Conservation (phyloP, 176 grass and related monocot species). For the Carex littledalei region DNA sequence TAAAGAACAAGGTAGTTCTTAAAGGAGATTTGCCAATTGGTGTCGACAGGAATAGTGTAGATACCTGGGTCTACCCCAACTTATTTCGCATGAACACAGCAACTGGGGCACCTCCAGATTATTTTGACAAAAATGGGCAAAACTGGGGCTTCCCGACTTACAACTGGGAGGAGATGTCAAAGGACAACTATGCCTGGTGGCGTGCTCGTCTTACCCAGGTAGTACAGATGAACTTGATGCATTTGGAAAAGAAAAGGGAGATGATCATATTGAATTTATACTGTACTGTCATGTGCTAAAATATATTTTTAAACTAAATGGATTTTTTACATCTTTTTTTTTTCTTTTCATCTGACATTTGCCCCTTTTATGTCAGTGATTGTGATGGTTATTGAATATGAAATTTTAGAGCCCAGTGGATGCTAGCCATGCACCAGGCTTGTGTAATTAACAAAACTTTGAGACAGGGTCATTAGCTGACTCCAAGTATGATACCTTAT, state of each 20-base stretch:
- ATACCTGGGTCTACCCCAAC: slow-evolving; percentile 96
- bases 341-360: not conserved
- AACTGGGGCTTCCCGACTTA: slow-evolving; percentile 99
- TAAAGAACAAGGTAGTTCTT: slow-evolving; percentile 84
- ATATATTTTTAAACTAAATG: not conserved
- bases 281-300: not conserved
- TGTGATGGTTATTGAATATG: not conserved
- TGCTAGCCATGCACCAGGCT: not conserved
- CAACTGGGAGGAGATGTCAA: slow-evolving; percentile 99
- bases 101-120: slow-evolving; percentile 95
- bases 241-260: not conserved
- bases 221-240: not conserved
- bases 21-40: slow-evolving; percentile 99
- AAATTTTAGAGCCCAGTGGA: not conserved
- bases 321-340: not conserved
- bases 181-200: slow-evolving; percentile 99
- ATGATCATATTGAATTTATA: not conserved
- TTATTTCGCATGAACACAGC: slow-evolving; percentile 98
- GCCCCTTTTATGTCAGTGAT: not conserved
- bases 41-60: slow-evolving; percentile 97
- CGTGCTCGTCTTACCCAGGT: slow-evolving; percentile 88
- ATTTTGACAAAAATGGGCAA: slow-evolving; percentile 99
- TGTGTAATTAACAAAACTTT: not conserved
- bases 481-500: not conserved
- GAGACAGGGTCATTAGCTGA: not conserved